phyloP scores from a whole-genome alignment of 441 rosid species.

The Croton laevigatus region DNA sequence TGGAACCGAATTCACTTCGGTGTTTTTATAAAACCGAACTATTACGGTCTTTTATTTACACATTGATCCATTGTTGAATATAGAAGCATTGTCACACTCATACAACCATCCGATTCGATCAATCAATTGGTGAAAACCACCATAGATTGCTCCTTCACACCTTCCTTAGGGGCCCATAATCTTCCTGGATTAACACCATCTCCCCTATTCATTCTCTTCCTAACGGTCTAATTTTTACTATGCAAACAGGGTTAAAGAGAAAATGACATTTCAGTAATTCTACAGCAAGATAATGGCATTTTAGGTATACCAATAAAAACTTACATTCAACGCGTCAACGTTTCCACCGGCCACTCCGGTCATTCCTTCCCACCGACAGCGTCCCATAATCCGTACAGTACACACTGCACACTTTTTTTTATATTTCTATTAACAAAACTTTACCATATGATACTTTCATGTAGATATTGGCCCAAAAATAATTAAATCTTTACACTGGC shows the following conservation, averaged over 20 bases:
- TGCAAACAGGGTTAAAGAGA: not conserved
- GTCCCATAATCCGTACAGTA: constrained; percentile 19
- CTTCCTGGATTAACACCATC: not conserved
- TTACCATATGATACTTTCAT: too few relatives aligned
- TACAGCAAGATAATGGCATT: constrained; percentile 12
- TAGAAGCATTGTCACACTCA: constrained; percentile 10
- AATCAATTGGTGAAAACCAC: not conserved
- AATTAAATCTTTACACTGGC: too few relatives aligned
- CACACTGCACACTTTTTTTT: not conserved
- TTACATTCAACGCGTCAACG: constrained; percentile 9
- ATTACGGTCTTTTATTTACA: too few relatives aligned
- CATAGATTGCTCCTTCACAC: constrained; percentile 11
- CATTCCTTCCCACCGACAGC: constrained; percentile 37
- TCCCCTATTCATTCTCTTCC: not conserved
- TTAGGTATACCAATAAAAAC: constrained; percentile 23
- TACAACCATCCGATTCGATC: not conserved
- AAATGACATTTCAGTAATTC: constrained; percentile 17
- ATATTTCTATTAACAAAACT: not conserved
- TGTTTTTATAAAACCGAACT: too few relatives aligned
- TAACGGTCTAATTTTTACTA: constrained; percentile 1
- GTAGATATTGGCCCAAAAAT: not conserved
- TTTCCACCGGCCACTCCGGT: constrained; percentile 30
- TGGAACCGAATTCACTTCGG: too few relatives aligned
- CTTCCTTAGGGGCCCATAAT: not conserved
- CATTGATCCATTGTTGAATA: constrained; percentile 11